Evolutionary conservation across 108 stramenopile species (phyloP).

Genomic region (Seminavis robusta): DNA sequence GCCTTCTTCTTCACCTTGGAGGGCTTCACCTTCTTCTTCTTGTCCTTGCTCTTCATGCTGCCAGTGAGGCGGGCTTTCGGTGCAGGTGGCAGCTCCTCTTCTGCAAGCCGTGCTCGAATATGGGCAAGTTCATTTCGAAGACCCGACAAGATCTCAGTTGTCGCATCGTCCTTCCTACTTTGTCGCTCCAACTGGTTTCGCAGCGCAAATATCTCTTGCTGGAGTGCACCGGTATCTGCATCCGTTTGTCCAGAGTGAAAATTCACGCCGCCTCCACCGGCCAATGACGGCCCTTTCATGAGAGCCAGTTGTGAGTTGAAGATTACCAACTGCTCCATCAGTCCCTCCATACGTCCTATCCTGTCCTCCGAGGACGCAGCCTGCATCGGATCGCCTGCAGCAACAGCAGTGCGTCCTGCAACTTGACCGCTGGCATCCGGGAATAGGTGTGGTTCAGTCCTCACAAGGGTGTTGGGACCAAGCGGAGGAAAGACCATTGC

Average conservation of each 20-base stretch:
- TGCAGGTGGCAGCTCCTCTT: no score
- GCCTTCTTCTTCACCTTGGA: no score
- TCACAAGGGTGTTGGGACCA: background rate
- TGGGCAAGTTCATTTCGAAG: no score
- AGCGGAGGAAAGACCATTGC: background rate
- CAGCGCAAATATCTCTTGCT: background rate
- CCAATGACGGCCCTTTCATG: background rate
- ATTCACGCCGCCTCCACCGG: background rate
- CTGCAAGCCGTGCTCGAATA: no score
- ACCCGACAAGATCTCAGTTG: no score
- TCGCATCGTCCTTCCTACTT: no score
- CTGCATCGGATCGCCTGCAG: background rate
- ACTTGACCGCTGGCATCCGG: no score
- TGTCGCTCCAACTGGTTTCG: background rate
- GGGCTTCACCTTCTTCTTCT: no score
- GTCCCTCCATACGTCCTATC: constrained; percentile 32
- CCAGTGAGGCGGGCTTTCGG: no score
- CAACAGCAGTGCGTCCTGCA: background rate
- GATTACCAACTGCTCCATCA: constrained; percentile 39
- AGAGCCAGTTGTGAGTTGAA: constrained; percentile 18
- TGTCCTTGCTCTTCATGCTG: no score
- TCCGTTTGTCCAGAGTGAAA: background rate
- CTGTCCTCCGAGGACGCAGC: background rate
- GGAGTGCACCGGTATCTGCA: background rate
- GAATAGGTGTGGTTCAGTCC: no score